phyloP scores from a whole-genome alignment of 352 stramenopile genomes.

The Pythium utonaiense region DNA sequence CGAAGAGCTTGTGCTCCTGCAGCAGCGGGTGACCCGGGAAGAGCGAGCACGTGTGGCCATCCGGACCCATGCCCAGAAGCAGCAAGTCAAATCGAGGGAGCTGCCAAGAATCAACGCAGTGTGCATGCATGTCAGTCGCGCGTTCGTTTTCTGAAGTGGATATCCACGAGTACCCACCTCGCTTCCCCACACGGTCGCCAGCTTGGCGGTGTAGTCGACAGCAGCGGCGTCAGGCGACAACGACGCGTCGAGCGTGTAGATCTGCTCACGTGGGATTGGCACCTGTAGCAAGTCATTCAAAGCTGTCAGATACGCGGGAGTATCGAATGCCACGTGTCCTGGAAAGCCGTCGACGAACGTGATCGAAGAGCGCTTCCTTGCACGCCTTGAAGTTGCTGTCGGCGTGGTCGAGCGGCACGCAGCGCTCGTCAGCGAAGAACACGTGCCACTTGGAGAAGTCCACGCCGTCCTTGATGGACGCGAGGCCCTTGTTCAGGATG shows the following conservation, averaged over 20 bases:
- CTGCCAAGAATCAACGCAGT: conserved; percentile 20
- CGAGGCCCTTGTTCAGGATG: conserved; percentile 83
- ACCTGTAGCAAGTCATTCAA: conserved; percentile 35
- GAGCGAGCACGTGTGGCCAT: conserved; percentile 98
- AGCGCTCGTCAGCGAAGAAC: conserved; percentile 98
- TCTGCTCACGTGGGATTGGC: conserved; percentile 68
- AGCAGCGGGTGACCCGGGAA: conserved; percentile 95
- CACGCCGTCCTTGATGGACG: conserved; percentile 68
- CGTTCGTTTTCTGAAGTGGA: no score
- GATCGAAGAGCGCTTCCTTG: conserved; percentile 86
- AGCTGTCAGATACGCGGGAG: neutral
- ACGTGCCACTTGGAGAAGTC: conserved; percentile 97
- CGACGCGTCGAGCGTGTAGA: conserved; percentile 91
- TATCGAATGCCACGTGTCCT: no score
- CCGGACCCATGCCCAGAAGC: conserved; percentile 96
- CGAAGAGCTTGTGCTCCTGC: conserved; percentile 75
- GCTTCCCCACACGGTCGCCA: conserved; percentile 55
- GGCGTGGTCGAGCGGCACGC: conserved; percentile 86
- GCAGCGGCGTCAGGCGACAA: conserved; percentile 57
- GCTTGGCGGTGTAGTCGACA: conserved; percentile 71
- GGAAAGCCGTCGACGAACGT: conserved; percentile 42
- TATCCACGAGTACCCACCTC: conserved; percentile 44
- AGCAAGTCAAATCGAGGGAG: conserved; percentile 93
- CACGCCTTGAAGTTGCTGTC: conserved; percentile 97
- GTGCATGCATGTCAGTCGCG: neutral